Conservation (phyloP, 305 asterid genomes). For the Fraxinus platypoda region DNA sequence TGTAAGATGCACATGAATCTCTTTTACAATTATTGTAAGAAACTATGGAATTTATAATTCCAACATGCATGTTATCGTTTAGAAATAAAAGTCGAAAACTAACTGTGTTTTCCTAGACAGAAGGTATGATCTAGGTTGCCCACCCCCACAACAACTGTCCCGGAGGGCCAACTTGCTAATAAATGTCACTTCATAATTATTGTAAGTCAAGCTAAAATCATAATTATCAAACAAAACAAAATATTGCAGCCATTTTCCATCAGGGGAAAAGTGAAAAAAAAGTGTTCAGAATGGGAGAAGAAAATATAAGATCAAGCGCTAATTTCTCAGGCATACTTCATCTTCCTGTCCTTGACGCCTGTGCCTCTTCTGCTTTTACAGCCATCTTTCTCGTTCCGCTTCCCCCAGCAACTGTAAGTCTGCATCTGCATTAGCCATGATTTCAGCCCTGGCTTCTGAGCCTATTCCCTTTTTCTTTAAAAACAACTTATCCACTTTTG, state of each 20-base stretch:
- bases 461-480: slow-evolving; percentile 86
- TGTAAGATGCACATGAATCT: slow-evolving; percentile 8
- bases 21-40: neutral
- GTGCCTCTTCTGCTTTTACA: slow-evolving; percentile 77
- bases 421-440: slow-evolving; percentile 70
- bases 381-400: slow-evolving; percentile 76
- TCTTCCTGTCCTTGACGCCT: slow-evolving; percentile 93
- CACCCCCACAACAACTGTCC: neutral
- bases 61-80: slow-evolving; percentile 16
- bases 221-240: neutral
- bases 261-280: neutral
- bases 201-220: neutral
- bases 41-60: neutral
- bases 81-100: slow-evolving; percentile 14
- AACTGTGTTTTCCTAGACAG: neutral
- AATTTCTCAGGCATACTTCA: slow-evolving; percentile 48
- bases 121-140: neutral
- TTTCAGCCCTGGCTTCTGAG: slow-evolving; percentile 84
- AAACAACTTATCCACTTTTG: slow-evolving; percentile 64
- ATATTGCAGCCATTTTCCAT: neutral
- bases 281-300: neutral
- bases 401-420: slow-evolving; percentile 83
- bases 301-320: neutral
- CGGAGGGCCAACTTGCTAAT: neutral
- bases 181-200: neutral